phyloP scores from a whole-genome alignment of 768 basidiomycete genomes.

The Suillus clintonianus region DNA sequence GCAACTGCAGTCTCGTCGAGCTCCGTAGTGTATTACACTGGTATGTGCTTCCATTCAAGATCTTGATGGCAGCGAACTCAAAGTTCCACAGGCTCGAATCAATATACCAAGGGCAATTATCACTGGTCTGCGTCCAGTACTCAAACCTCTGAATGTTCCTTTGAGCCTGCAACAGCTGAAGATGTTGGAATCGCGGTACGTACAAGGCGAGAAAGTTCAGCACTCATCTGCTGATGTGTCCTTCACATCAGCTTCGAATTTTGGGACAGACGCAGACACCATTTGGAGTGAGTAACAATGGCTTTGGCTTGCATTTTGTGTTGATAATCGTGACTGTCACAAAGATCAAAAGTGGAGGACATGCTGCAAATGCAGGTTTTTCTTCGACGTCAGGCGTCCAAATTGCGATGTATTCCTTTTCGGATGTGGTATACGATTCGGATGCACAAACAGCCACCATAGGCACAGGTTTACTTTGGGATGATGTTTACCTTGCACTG shows the following conservation, averaged over 20 bases:
- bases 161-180: constrained; percentile 50
- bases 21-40: constrained; percentile 47
- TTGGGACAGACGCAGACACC: constrained; percentile 43
- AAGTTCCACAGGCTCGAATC: constrained; percentile 2
- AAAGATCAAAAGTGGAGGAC: constrained; percentile 66
- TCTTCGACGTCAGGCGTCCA: constrained; percentile 60
- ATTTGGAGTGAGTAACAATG: constrained; percentile 43
- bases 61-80: background rate
- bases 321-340: background rate
- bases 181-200: constrained; percentile 51
- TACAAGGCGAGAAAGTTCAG: background rate
- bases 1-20: constrained; percentile 39
- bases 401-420: constrained; percentile 55
- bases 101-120: constrained; percentile 42
- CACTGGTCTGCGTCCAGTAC: constrained; percentile 53
- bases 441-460: constrained; percentile 38
- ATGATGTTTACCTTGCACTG: constrained; percentile 58
- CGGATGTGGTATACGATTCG: constrained; percentile 38
- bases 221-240: background rate
- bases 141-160: constrained; percentile 44
- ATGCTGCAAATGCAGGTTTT: constrained; percentile 52
- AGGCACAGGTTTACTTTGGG: constrained; percentile 56
- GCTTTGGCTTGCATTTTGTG: background rate
- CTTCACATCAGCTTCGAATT: constrained; percentile 42
- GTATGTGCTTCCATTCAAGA: constrained; percentile 22